Evolutionary conservation across 768 basidiomycete genomes (phyloP).

Genomic region (Leccinum truebloodii): DNA sequence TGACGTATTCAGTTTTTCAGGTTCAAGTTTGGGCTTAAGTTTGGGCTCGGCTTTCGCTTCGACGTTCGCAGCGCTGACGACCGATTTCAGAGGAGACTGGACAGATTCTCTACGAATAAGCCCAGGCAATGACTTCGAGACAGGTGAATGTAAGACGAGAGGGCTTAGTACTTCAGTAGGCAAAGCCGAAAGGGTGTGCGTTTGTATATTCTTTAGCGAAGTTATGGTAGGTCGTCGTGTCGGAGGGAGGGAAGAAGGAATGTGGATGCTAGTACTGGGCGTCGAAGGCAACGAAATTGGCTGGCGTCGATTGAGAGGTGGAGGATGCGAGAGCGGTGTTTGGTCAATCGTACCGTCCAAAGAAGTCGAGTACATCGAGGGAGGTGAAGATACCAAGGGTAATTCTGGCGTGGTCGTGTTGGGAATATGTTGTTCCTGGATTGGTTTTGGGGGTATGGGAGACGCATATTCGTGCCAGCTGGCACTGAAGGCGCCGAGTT

Average conservation of each 20-base stretch:
- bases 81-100: conserved; percentile 27
- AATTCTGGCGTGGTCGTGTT: neutral
- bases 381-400: conserved; percentile 18
- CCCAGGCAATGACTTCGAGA: conserved; percentile 16
- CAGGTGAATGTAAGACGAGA: conserved; percentile 30
- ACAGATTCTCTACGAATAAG: conserved; percentile 26
- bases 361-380: conserved; percentile 11
- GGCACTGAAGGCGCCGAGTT: neutral
- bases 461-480: neutral
- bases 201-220: conserved; percentile 30
- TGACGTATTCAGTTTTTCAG: conserved; percentile 10
- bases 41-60: conserved; percentile 11
- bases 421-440: conserved; percentile 3
- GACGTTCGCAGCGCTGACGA: conserved; percentile 12
- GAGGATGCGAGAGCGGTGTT: conserved; percentile 24
- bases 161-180: conserved; percentile 35
- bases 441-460: conserved; percentile 1
- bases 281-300: conserved; percentile 38
- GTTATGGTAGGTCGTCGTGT: conserved; percentile 23
- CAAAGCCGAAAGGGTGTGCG: conserved; percentile 18
- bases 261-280: conserved; percentile 26
- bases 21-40: conserved; percentile 1
- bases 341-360: conserved; percentile 11
- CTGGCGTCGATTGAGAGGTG: conserved; percentile 28
- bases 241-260: conserved; percentile 14